Percentiles rank a stretch among this genome's conserved stretches.
These are phyloP conservation scores for Exsudoporus floridanus DNA, from an alignment of 1,284 basidiomycete species.

Conservation along the genomic window DNA sequence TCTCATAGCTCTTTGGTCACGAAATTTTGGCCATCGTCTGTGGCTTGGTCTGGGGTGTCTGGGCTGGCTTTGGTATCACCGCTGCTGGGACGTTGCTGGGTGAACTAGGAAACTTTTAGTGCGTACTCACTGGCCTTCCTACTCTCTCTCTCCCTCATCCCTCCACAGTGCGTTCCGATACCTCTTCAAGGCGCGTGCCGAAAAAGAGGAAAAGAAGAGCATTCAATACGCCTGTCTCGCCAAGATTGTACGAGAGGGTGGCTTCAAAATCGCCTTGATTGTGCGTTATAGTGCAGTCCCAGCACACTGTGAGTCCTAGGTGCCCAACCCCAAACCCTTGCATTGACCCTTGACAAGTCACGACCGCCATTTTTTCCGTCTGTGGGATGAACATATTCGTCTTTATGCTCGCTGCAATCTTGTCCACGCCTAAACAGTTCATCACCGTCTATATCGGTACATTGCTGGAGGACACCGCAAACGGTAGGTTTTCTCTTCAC, in stretches of 20 bases:
- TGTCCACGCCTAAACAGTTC: slow-evolving; percentile 65
- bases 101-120: slow-evolving; percentile 54
- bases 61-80: slow-evolving; percentile 51
- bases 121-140: slow-evolving; percentile 19
- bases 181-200: slow-evolving; percentile 46
- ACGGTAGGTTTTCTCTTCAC: slow-evolving; percentile 18
- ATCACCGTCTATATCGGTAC: slow-evolving; percentile 59
- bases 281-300: slow-evolving; percentile 64
- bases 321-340: background rate
- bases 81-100: slow-evolving; percentile 49
- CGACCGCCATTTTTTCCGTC: slow-evolving; percentile 65
- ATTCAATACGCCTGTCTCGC: slow-evolving; percentile 63
- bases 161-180: slow-evolving; percentile 47
- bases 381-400: slow-evolving; percentile 63
- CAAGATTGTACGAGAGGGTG: slow-evolving; percentile 64
- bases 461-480: slow-evolving; percentile 33
- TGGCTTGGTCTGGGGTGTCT: slow-evolving; percentile 53
- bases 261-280: slow-evolving; percentile 60
- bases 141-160: background rate
- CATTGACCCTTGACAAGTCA: slow-evolving; percentile 35
- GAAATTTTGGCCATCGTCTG: slow-evolving; percentile 56
- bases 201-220: slow-evolving; percentile 56
- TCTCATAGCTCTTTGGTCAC: slow-evolving; percentile 36
- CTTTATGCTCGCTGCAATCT: slow-evolving; percentile 56
- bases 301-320: slow-evolving; percentile 48